Percentiles rank a stretch among this genome's conserved stretches.
Evolutionary conservation across 441 rosid species (phyloP).

Genomic region (Croton laevigatus): DNA sequence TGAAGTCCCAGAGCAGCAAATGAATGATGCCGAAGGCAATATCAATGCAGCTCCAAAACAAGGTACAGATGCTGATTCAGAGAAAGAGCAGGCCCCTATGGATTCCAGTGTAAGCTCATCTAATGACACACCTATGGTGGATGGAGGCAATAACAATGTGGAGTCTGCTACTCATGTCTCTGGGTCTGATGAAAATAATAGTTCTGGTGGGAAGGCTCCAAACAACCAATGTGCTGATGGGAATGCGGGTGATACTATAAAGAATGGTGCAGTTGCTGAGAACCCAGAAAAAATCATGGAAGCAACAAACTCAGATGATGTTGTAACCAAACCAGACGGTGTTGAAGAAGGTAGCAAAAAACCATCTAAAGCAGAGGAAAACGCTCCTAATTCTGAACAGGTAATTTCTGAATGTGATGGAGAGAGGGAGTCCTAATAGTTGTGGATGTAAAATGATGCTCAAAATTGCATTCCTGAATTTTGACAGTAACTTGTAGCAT

Average conservation of each 20-base stretch:
- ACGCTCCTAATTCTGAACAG: background rate
- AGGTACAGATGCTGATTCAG: slow-evolving; percentile 24
- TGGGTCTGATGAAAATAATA: background rate
- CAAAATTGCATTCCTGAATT: background rate
- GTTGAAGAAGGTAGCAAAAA: slow-evolving; percentile 13
- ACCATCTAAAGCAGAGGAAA: slow-evolving; percentile 7
- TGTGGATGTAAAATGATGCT: background rate
- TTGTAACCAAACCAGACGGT: slow-evolving; percentile 1
- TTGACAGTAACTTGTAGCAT: background rate
- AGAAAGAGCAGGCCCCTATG: slow-evolving; percentile 16
- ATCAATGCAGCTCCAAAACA: slow-evolving; percentile 1
- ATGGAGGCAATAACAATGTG: background rate
- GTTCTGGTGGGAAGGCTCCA: slow-evolving; percentile 9
- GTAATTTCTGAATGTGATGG: slow-evolving; percentile 4
- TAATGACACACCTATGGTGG: slow-evolving; percentile 6
- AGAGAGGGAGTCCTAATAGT: background rate
- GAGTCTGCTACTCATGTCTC: background rate
- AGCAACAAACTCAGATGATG: slow-evolving; percentile 16
- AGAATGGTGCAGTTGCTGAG: slow-evolving; percentile 10
- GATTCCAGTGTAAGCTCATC: slow-evolving; percentile 20
- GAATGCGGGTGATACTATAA: slow-evolving; percentile 6
- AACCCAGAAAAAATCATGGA: slow-evolving; percentile 12
- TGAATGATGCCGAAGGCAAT: slow-evolving; percentile 4
- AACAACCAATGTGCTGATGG: slow-evolving; percentile 8
- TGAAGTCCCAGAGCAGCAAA: slow-evolving; percentile 22